Evolutionary conservation across 2,329 filamentous ascomycete genomes (phyloP).

Genomic region (Achaetomium macrosporum): DNA sequence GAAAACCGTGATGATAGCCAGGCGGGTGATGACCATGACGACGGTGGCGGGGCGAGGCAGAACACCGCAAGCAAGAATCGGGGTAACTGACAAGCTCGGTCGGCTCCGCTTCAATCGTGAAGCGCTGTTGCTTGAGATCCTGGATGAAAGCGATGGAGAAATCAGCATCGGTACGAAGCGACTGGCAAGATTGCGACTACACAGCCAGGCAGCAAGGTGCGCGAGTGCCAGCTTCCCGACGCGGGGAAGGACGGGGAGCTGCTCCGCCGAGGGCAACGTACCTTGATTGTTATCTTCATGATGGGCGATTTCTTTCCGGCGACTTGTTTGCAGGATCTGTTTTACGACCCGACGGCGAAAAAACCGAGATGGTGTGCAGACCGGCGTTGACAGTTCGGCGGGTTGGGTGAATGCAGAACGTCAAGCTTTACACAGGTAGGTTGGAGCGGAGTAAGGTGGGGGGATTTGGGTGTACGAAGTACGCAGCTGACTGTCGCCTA

Average conservation of each 20-base stretch:
- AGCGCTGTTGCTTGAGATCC: slow-evolving; percentile 99
- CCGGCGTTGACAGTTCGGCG: slow-evolving; percentile 1
- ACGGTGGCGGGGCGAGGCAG: slow-evolving; percentile 20
- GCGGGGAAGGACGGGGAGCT: not conserved
- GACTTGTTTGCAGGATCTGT: slow-evolving; percentile 4
- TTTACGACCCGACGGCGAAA: not conserved
- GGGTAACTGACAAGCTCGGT: slow-evolving; percentile 72
- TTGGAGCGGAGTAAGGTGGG: slow-evolving; percentile 1
- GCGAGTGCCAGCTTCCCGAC: not conserved
- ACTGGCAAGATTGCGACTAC: not conserved
- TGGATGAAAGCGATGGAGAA: slow-evolving; percentile 35
- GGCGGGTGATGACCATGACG: not conserved
- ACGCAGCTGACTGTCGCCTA: slow-evolving; percentile 18
- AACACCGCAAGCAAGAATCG: slow-evolving; percentile 20
- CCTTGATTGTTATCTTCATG: slow-evolving; percentile 66
- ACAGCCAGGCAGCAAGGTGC: not conserved
- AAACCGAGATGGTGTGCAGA: not conserved
- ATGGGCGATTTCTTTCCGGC: slow-evolving; percentile 38
- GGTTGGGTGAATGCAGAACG: not conserved
- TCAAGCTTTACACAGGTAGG: not conserved
- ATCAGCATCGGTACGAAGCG: slow-evolving; percentile 14
- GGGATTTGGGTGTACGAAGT: slow-evolving; percentile 8
- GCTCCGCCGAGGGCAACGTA: slow-evolving; percentile 27
- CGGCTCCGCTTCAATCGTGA: slow-evolving; percentile 90
- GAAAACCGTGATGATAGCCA: not conserved